Conservation (phyloP, 2,329 filamentous ascomycete genomes). For the Talaromyces sp. region DNA sequence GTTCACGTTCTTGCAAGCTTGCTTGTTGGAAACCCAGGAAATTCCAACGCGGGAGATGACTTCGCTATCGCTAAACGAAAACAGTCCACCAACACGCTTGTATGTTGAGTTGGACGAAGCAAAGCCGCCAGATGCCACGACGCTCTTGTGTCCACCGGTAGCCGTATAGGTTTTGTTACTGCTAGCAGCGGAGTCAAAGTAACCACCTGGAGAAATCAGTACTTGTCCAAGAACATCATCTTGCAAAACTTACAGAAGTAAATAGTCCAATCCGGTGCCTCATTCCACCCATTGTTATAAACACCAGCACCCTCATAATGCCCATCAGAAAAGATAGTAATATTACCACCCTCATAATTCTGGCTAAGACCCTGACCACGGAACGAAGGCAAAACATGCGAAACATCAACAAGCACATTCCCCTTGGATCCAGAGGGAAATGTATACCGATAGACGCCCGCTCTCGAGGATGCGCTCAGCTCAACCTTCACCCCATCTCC, state of each 20-base stretch:
- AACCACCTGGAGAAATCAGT: slow-evolving; percentile 56
- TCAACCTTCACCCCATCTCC: slow-evolving; percentile 61
- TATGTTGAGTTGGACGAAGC: slow-evolving; percentile 50
- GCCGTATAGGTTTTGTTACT: slow-evolving; percentile 34
- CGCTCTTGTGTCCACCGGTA: slow-evolving; percentile 30
- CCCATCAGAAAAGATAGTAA: slow-evolving; percentile 54
- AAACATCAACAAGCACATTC: slow-evolving; percentile 65
- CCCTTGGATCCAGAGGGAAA: slow-evolving; percentile 51
- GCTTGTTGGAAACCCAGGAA: slow-evolving; percentile 65
- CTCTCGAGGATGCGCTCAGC: slow-evolving; percentile 58
- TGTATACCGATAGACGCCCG: slow-evolving; percentile 59
- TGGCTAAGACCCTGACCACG: slow-evolving; percentile 64
- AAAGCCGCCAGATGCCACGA: slow-evolving; percentile 28
- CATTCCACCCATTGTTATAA: slow-evolving; percentile 70
- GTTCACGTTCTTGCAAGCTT: slow-evolving; percentile 63
- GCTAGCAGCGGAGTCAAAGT: slow-evolving; percentile 52
- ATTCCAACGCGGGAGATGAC: slow-evolving; percentile 66
- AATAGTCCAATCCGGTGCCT: slow-evolving; percentile 55
- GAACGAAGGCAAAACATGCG: slow-evolving; percentile 66
- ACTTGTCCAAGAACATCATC: too few species aligned
- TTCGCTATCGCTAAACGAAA: slow-evolving; percentile 53
- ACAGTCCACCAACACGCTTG: slow-evolving; percentile 48
- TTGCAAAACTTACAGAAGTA: slow-evolving; percentile 33
- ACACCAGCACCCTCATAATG: slow-evolving; percentile 64
- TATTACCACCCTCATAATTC: slow-evolving; percentile 62